A percentile compares a stretch with the other conserved stretches of the same genome.
Conservation (phyloP, 2,329 filamentous ascomycete species). For the Cercospora zeina region DNA sequence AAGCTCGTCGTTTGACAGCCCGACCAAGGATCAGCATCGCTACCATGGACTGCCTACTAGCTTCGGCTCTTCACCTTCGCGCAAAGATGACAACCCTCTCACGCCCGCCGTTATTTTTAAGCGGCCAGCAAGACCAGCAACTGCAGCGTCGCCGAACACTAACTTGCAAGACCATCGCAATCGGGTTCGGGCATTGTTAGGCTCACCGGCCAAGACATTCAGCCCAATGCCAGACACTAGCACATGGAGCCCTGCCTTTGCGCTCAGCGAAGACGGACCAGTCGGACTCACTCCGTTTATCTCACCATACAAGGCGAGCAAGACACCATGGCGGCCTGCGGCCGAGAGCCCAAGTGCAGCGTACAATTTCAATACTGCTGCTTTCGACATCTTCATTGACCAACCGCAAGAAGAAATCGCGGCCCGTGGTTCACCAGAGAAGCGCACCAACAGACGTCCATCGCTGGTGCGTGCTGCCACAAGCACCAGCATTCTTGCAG, state of each 20-base stretch:
- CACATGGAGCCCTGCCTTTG: conserved; percentile 68
- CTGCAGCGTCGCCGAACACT: conserved; percentile 88
- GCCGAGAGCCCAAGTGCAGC: conserved; percentile 29
- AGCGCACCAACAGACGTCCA: conserved; percentile 61
- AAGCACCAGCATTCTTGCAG: conserved; percentile 62
- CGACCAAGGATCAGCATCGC: conserved; percentile 62
- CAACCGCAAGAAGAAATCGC: conserved; percentile 45
- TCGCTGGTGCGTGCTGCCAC: conserved; percentile 63
- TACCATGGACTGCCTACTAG: conserved; percentile 48
- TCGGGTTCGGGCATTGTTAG: conserved; percentile 75
- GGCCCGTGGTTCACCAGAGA: conserved; percentile 65
- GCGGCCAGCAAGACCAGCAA: conserved; percentile 61
- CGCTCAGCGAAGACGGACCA: conserved; percentile 62
- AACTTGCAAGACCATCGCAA: conserved; percentile 87
- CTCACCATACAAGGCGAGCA: conserved; percentile 36
- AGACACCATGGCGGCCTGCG: conserved; percentile 41
- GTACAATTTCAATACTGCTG: conserved; percentile 35
- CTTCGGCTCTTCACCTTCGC: conserved; percentile 44
- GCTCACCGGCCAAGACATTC: conserved; percentile 67
- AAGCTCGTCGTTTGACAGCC: conserved; percentile 90
- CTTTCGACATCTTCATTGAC: conserved; percentile 63
- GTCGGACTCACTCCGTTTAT: conserved; percentile 50
- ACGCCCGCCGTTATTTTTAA: conserved; percentile 85
- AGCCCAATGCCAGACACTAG: conserved; percentile 54
- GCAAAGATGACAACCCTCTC: conserved; percentile 57